Evolutionary conservation across 441 rosid species (phyloP).

Genomic region (Lagerstroemia fauriei): DNA sequence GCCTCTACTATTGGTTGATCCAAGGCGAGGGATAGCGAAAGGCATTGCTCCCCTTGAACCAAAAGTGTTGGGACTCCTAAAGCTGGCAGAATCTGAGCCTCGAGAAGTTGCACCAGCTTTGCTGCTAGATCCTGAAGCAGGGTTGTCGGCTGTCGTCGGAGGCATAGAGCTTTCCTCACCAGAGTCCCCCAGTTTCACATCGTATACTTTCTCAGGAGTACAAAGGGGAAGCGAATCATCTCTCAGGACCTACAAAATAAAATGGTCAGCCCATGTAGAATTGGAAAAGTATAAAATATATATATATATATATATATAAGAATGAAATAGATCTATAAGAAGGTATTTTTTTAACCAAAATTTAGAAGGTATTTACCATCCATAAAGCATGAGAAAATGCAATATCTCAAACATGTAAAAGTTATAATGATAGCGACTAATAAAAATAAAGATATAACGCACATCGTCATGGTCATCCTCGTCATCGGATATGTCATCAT

Average conservation of each 20-base stretch:
- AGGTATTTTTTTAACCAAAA: no score
- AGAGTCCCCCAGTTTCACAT: slow-evolving; percentile 87
- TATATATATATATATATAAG: not conserved
- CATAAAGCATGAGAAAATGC: slow-evolving; percentile 27
- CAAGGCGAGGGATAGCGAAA: slow-evolving; percentile 97
- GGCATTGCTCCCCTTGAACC: slow-evolving; percentile 86
- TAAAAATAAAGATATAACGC: slow-evolving; percentile 36
- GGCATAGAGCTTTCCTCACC: slow-evolving; percentile 60
- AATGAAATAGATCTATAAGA: not conserved
- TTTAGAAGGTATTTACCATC: not conserved
- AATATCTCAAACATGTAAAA: not conserved
- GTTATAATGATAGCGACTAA: not conserved
- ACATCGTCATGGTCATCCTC: slow-evolving; percentile 96
- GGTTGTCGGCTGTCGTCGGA: slow-evolving; percentile 58
- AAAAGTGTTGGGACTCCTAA: slow-evolving; percentile 65
- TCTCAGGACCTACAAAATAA: slow-evolving; percentile 56
- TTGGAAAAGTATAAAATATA: not conserved
- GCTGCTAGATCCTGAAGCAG: slow-evolving; percentile 83
- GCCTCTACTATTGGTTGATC: slow-evolving; percentile 90
- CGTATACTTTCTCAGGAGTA: slow-evolving; percentile 92
- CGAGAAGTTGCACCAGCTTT: slow-evolving; percentile 60
- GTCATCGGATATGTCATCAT: slow-evolving; percentile 94
- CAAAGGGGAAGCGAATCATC: slow-evolving; percentile 92
- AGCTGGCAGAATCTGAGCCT: slow-evolving; percentile 75
- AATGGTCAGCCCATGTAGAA: not conserved